phyloP scores from a whole-genome alignment of 805 yeast species.

The Saturnispora diversa region DNA sequence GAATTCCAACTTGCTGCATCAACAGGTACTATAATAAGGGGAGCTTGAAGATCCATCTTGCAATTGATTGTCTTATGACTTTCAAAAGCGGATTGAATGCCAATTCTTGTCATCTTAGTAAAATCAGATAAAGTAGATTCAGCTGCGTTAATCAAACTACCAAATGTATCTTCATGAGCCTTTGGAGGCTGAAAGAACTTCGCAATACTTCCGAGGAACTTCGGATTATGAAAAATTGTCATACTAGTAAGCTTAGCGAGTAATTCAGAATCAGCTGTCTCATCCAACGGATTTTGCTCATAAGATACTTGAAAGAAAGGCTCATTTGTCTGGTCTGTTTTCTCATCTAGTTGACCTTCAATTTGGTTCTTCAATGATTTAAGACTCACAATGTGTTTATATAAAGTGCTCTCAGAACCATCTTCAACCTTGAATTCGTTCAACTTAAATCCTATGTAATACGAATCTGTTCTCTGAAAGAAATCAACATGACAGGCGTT shows the following conservation, averaged over 20 bases:
- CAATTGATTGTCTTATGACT: conserved; percentile 88
- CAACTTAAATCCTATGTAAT: conserved; percentile 60
- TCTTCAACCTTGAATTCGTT: conserved; percentile 83
- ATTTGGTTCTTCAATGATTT: conserved; percentile 44
- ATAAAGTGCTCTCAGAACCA: conserved; percentile 70
- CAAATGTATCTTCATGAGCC: conserved; percentile 77
- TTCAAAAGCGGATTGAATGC: conserved; percentile 86
- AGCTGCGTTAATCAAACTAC: conserved; percentile 88
- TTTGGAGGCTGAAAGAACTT: conserved; percentile 82
- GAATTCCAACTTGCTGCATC: conserved; percentile 73
- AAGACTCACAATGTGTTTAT: conserved; percentile 81
- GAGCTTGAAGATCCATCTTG: conserved; percentile 87
- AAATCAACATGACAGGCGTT: conserved; percentile 74
- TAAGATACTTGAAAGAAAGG: conserved; percentile 79
- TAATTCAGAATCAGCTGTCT: conserved; percentile 71
- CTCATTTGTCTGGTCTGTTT: conserved; percentile 12
- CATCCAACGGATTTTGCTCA: conserved; percentile 82
- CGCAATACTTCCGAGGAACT: conserved; percentile 65
- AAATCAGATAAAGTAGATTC: conserved; percentile 90
- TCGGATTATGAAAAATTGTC: conserved; percentile 85
- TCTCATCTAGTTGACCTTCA: conserved; percentile 22
- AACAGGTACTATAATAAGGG: conserved; percentile 77
- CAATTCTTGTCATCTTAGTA: conserved; percentile 82
- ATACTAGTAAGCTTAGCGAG: conserved; percentile 72
- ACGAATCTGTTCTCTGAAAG: conserved; percentile 73